phyloP scores from a whole-genome alignment of 805 yeast genomes.

The Yarrowia bubula region DNA sequence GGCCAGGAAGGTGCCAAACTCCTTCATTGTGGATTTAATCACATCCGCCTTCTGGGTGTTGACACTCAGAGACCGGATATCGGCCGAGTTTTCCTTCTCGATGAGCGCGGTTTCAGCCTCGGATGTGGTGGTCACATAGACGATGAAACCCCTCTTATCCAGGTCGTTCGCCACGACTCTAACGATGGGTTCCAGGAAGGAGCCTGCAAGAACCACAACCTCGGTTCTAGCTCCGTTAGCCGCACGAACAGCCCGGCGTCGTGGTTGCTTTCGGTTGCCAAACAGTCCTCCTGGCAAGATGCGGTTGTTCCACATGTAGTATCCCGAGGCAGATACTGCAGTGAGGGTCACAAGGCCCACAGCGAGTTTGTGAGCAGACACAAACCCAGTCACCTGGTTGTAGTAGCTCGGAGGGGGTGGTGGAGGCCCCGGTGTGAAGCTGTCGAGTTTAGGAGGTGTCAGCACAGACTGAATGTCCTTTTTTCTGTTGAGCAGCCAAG shows the following conservation, averaged over 20 bases:
- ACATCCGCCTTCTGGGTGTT: slow-evolving; percentile 45
- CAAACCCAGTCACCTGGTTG: slow-evolving; percentile 33
- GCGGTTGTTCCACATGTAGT: slow-evolving; percentile 29
- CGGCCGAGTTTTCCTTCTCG: slow-evolving; percentile 57
- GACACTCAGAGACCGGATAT: slow-evolving; percentile 64
- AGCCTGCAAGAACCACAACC: slow-evolving; percentile 71
- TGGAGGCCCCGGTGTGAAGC: slow-evolving; percentile 31
- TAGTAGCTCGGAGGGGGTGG: slow-evolving; percentile 34
- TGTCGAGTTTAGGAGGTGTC: slow-evolving; percentile 3
- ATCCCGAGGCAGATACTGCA: slow-evolving; percentile 32
- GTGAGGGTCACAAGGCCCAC: slow-evolving; percentile 30
- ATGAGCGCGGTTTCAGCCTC: slow-evolving; percentile 55
- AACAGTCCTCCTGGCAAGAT: slow-evolving; percentile 25
- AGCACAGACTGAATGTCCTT: slow-evolving; percentile 9
- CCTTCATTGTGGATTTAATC: slow-evolving; percentile 49
- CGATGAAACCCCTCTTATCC: slow-evolving; percentile 76
- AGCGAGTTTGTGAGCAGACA: slow-evolving; percentile 34
- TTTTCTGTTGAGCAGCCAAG: slow-evolving; percentile 17
- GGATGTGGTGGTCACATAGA: slow-evolving; percentile 66
- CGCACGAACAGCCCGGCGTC: slow-evolving; percentile 60
- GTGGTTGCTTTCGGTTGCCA: slow-evolving; percentile 28
- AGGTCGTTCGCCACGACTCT: slow-evolving; percentile 69
- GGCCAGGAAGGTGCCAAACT: slow-evolving; percentile 50
- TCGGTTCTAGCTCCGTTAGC: slow-evolving; percentile 72
- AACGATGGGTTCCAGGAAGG: slow-evolving; percentile 72